Percentiles rank a stretch among this genome's conserved stretches.
Evolutionary conservation across 495 filamentous ascomycete species (phyloP).

Genomic region (Aspergillus egyptiacus): DNA sequence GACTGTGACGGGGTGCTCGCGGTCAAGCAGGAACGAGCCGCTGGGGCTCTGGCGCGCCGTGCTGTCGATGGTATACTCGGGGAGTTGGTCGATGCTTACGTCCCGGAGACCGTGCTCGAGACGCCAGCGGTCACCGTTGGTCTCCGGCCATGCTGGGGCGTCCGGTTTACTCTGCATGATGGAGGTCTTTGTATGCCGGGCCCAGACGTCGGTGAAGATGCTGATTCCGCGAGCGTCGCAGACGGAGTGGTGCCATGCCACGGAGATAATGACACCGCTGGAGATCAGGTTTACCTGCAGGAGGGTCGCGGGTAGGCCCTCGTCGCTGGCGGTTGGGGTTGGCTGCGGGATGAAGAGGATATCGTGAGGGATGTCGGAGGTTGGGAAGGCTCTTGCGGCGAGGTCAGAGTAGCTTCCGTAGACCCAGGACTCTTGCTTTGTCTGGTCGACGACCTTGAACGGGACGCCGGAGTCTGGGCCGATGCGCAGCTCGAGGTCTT

Average conservation of each 20-base stretch:
- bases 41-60: neutral
- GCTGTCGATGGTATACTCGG: constrained; percentile 9
- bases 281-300: constrained; percentile 6
- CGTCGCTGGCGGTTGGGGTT: neutral
- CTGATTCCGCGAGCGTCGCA: constrained; percentile 4
- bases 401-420: constrained; percentile 10
- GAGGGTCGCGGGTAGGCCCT: constrained; percentile 1
- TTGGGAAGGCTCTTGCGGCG: constrained; percentile 5
- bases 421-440: constrained; percentile 2
- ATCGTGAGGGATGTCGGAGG: constrained; percentile 6
- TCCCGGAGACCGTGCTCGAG: constrained; percentile 7
- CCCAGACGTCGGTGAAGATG: constrained; percentile 5
- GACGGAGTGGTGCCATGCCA: constrained; percentile 9
- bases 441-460: constrained; percentile 6
- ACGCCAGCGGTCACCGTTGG: constrained; percentile 4
- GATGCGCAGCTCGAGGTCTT: constrained; percentile 6
- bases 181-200: constrained; percentile 3
- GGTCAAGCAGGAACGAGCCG: constrained; percentile 8
- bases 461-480: constrained; percentile 3
- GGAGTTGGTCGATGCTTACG: constrained; percentile 5
- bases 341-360: constrained; percentile 8
- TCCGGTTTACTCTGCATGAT: neutral
- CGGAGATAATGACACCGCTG: constrained; percentile 2
- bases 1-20: constrained; percentile 3
- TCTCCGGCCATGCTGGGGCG: neutral